Evolutionary conservation across 768 basidiomycete species (phyloP), one percentile per base, ranked within the genome.

Genomic region (Boletus subcaerulescens): DNA sequence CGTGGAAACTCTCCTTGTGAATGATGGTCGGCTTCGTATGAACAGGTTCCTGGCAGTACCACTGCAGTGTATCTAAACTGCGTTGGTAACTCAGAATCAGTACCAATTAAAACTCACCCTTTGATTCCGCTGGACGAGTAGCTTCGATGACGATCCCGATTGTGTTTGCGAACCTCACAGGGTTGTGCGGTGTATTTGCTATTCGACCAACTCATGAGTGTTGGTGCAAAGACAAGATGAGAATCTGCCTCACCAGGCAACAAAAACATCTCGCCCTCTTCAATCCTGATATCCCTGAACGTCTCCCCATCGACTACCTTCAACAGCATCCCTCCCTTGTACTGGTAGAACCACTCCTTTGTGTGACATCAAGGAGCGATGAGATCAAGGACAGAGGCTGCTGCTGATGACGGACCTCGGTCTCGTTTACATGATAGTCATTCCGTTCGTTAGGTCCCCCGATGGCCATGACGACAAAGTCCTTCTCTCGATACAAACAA

Each of bases 131-230:
- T 0, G 94, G 93, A 32, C 96, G 78, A 24, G 87, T 83, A 15
- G 92, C 83, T 70, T 99, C 96, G 32, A 96, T 76, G 20, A 98
- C 96, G 17, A 98, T 77, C 2, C 96, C 96, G 47, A 97, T 85
- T 0, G 96, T 98, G 70, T 98, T 77, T 1, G 85, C 85, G 63
- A 87, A 96, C 18, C 96, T 83, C 29, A 95, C 88, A 7, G 96
- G 96, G 64, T 96, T 97, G 72, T 99, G 96, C 0, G 96, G 96
- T 0, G 92, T 97, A 68, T 98, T 97, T 1, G 86, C 96, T 96
- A 60, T 22, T 22, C 26, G 7, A 31, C 33, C n/a, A 12, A 35
- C 12, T 8, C 5, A 38, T 54, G 43, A 58, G 45, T 26, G 20
- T 32, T 12, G 55, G 40, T 41, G 18, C 48, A 26, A 9, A 8